Evolutionary conservation across 2,329 filamentous ascomycete genomes (phyloP).

Genomic region (Penicillium sp.): DNA sequence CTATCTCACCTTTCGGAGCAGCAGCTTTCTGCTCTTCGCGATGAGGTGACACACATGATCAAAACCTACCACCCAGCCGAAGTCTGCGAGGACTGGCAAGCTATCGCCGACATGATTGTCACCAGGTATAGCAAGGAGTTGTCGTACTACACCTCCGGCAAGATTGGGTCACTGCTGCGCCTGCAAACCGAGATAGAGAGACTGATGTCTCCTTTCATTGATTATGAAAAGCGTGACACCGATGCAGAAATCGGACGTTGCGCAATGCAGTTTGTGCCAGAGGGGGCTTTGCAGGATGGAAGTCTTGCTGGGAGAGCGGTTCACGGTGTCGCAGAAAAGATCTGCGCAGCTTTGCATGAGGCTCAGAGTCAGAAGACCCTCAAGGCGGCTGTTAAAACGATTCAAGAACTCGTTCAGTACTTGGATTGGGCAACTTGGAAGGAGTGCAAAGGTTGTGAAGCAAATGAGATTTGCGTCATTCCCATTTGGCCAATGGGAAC

Average conservation of each 20-base stretch:
- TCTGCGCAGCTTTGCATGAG: constrained; percentile 36
- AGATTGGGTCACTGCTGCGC: constrained; percentile 20
- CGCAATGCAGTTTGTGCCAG: constrained; percentile 37
- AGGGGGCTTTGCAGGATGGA: constrained; percentile 3
- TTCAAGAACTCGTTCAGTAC: constrained; percentile 50
- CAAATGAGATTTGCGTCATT: constrained; percentile 61
- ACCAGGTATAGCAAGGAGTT: constrained; percentile 63
- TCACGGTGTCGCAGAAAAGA: constrained; percentile 29
- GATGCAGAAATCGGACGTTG: constrained; percentile 34
- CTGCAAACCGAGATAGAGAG: constrained; percentile 33
- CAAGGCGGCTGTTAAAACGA: constrained; percentile 28
- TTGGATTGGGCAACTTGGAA: constrained; percentile 65
- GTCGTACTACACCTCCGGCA: constrained; percentile 34
- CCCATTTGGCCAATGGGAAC: constrained; percentile 66
- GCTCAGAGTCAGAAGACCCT: constrained; percentile 25
- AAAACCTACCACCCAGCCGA: constrained; percentile 29
- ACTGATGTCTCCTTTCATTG: constrained; percentile 38
- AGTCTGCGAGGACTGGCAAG: constrained; percentile 64
- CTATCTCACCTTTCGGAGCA: constrained; percentile 31
- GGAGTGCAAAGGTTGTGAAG: constrained; percentile 55
- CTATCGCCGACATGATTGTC: constrained; percentile 66
- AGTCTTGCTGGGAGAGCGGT: constrained; percentile 32
- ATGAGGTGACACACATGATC: constrained; percentile 50
- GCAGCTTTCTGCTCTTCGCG: constrained; percentile 41
- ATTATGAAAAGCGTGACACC: constrained; percentile 33